Evolutionary conservation across 2,329 filamentous ascomycete species (phyloP).

Genomic region (Dothiorella sarmentorum): DNA sequence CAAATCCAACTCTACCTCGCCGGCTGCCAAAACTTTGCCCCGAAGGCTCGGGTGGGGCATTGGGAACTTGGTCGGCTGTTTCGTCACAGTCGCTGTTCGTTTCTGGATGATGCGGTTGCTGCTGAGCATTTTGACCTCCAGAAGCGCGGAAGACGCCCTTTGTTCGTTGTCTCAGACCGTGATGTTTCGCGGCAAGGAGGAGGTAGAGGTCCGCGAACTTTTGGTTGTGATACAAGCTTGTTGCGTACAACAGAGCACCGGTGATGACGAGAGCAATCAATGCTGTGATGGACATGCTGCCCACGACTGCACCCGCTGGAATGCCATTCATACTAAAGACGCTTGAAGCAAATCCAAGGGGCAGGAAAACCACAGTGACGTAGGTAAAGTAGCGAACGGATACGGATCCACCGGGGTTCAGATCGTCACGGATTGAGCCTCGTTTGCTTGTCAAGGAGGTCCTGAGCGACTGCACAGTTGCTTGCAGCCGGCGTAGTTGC

Average conservation of each 20-base stretch:
- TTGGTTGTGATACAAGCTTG: neutral
- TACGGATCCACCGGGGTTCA: constrained; percentile 23
- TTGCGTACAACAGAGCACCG: neutral
- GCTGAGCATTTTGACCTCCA: too few relatives aligned
- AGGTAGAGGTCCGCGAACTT: neutral
- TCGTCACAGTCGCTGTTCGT: too few relatives aligned
- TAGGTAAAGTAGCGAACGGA: constrained; percentile 35
- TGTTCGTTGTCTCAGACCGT: too few relatives aligned
- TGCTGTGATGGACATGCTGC: neutral
- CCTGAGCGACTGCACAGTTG: constrained; percentile 21
- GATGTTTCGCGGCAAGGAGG: neutral
- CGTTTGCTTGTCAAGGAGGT: constrained; percentile 20
- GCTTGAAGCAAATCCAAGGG: constrained; percentile 30
- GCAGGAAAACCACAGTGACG: constrained; percentile 35
- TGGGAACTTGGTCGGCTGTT: too few relatives aligned
- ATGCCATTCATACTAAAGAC: constrained; percentile 32
- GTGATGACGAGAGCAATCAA: neutral
- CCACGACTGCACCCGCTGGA: constrained; percentile 16
- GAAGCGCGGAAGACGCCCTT: too few relatives aligned
- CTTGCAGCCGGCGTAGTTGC: neutral
- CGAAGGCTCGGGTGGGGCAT: too few relatives aligned
- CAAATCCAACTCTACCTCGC: too few relatives aligned
- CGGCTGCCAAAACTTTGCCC: too few relatives aligned
- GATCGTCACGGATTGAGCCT: constrained; percentile 23
- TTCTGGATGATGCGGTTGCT: too few relatives aligned